Conservation (phyloP, 352 stramenopile species). For the Hyaloperonospora brassicae region DNA sequence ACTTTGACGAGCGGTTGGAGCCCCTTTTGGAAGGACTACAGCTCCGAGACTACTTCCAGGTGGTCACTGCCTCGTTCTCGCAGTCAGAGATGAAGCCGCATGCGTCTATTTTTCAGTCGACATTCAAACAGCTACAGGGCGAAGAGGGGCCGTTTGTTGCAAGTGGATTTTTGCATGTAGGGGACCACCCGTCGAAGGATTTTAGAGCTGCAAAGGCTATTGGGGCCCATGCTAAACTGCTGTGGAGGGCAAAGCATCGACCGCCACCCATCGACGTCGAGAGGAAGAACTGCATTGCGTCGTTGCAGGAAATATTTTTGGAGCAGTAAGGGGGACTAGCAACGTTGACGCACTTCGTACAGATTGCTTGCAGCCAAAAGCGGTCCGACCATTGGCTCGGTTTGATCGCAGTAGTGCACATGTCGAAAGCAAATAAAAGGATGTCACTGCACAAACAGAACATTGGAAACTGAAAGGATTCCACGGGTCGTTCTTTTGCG, state of each 20-base stretch:
- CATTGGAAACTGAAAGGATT: no score
- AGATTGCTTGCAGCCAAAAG: no score
- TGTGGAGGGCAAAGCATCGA: constrained; percentile 20
- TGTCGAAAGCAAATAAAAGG: no score
- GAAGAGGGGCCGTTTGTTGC: constrained; percentile 1
- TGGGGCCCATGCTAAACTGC: constrained; percentile 36
- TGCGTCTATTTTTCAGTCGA: constrained; percentile 46
- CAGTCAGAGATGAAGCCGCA: constrained; percentile 45
- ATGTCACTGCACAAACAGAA: no score
- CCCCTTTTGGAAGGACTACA: constrained; percentile 33
- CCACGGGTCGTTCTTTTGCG: no score
- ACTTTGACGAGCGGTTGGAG: constrained; percentile 70
- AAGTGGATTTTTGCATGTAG: constrained; percentile 46
- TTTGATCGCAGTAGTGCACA: no score
- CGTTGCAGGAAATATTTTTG: no score
- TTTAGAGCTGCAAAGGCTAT: constrained; percentile 35
- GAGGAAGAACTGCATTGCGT: constrained; percentile 22
- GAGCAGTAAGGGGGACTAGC: no score
- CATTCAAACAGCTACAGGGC: constrained; percentile 29
- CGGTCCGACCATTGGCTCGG: no score
- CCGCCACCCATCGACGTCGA: constrained; percentile 5
- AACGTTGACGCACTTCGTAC: no score
- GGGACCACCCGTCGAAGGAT: constrained; percentile 49
- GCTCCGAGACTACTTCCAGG: constrained; percentile 41
- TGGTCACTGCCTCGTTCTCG: constrained; percentile 53